Percentiles rank a stretch among this genome's conserved stretches.
Evolutionary conservation across 2,329 filamentous ascomycete species (phyloP).

Genomic region (Colletotrichum coccodes): DNA sequence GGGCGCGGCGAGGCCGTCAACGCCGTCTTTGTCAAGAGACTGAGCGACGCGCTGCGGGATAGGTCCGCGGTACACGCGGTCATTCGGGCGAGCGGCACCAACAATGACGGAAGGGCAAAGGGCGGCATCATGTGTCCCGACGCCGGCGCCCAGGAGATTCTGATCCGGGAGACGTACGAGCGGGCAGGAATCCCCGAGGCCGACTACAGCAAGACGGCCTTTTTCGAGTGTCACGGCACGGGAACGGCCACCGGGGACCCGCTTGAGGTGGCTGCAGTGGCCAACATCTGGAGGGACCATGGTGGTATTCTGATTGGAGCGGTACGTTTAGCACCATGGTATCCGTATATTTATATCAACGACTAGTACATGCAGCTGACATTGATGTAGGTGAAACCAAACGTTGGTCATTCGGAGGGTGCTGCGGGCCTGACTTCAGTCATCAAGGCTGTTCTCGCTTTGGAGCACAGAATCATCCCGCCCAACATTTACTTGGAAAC

Average conservation of each 20-base stretch:
- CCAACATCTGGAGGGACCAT: conserved; percentile 39
- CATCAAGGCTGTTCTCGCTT: conserved; percentile 52
- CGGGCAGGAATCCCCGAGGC: conserved; percentile 9
- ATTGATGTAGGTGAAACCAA: conserved; percentile 47
- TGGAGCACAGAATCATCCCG: conserved; percentile 51
- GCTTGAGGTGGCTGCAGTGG: conserved; percentile 45
- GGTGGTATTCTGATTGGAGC: conserved; percentile 38
- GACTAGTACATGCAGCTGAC: too few relatives aligned
- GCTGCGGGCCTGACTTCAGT: conserved; percentile 52
- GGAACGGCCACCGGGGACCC: conserved; percentile 60
- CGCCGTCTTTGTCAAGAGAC: conserved; percentile 50
- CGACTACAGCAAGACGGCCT: conserved; percentile 44
- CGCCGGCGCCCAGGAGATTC: conserved; percentile 41
- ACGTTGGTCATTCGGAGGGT: conserved; percentile 55
- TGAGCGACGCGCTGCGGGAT: conserved; percentile 49
- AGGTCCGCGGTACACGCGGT: conserved; percentile 14
- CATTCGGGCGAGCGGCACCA: conserved; percentile 34
- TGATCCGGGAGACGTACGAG: conserved; percentile 28
- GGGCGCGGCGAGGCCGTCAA: conserved; percentile 53
- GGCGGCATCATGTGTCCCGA: conserved; percentile 52
- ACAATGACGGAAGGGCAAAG: conserved; percentile 47
- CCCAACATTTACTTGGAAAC: conserved; percentile 49
- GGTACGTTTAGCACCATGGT: too few relatives aligned
- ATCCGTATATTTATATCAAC: too few relatives aligned
- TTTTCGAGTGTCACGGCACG: too few relatives aligned